phyloP scores from a whole-genome alignment of 2,329 filamentous ascomycete genomes.

The Diaporthe sp. region DNA sequence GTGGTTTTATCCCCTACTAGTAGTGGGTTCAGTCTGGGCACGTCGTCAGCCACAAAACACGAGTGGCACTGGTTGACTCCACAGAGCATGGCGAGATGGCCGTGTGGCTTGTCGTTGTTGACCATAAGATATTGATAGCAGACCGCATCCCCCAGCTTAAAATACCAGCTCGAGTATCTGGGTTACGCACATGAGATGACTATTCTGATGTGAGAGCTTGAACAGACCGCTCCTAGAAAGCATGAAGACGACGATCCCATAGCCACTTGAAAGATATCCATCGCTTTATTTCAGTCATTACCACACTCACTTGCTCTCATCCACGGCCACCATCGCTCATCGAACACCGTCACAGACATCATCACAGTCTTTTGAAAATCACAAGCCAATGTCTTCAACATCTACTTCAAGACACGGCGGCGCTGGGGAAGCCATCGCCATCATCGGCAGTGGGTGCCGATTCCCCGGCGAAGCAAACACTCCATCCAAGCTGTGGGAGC shows the following conservation, averaged over 20 bases:
- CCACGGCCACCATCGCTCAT: too few species aligned
- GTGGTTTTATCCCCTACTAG: neutral
- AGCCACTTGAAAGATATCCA: neutral
- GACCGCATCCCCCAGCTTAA: neutral
- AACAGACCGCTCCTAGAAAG: neutral
- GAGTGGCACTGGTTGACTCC: neutral
- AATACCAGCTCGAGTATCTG: neutral
- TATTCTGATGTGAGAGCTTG: fast-evolving
- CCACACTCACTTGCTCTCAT: neutral
- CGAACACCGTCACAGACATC: neutral
- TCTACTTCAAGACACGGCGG: neutral
- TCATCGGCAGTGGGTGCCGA: slow-evolving; percentile 56
- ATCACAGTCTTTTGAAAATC: fast-evolving
- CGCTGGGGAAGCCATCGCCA: slow-evolving; percentile 50
- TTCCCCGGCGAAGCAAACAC: slow-evolving; percentile 53
- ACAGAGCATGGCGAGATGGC: neutral
- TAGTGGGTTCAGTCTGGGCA: neutral
- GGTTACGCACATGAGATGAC: neutral
- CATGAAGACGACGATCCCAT: neutral
- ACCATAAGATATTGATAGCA: neutral
- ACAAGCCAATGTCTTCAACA: neutral
- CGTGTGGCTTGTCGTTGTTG: neutral
- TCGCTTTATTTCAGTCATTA: neutral
- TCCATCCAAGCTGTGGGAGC: slow-evolving; percentile 54
- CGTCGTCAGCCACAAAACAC: neutral